Evolutionary conservation across 106 monocot species (phyloP).

Genomic region (Cymbidium sinense): DNA sequence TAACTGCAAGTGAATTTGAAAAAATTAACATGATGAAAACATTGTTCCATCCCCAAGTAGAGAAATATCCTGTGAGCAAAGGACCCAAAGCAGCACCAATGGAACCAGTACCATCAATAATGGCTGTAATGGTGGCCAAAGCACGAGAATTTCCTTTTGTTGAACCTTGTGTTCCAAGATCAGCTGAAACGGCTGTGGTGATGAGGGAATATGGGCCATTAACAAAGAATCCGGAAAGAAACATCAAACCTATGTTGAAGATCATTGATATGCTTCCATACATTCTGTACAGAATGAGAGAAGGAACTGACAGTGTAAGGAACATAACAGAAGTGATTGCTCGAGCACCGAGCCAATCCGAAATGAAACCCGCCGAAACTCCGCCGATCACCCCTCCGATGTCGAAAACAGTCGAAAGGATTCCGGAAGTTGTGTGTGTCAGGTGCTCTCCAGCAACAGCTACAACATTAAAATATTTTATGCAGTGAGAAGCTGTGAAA

Average conservation of each 20-base stretch:
- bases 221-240: slow-evolving; percentile 83
- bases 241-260: slow-evolving; percentile 66
- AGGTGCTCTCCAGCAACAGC: slow-evolving; percentile 72
- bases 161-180: slow-evolving; percentile 70
- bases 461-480: slow-evolving; percentile 18
- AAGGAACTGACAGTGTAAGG: slow-evolving; percentile 66
- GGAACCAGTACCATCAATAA: slow-evolving; percentile 96
- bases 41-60: slow-evolving; percentile 73
- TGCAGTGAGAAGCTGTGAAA: too few species aligned
- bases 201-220: slow-evolving; percentile 94
- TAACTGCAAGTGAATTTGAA: slow-evolving; percentile 54
- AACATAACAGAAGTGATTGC: slow-evolving; percentile 71
- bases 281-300: slow-evolving; percentile 54
- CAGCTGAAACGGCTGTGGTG: slow-evolving; percentile 86
- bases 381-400: slow-evolving; percentile 88
- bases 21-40: slow-evolving; percentile 85
- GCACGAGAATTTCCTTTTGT: slow-evolving; percentile 67
- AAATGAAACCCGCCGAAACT: slow-evolving; percentile 77
- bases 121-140: slow-evolving; percentile 89
- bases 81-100: slow-evolving; percentile 88
- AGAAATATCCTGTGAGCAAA: slow-evolving; percentile 85
- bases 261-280: slow-evolving; percentile 55
- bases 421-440: slow-evolving; percentile 74
- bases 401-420: slow-evolving; percentile 85
- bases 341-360: slow-evolving; percentile 63